A percentile compares a stretch with the other conserved stretches of the same genome.
Evolutionary conservation across 192 early-diverging fungal genomes (phyloP).

Genomic region (Anaeromyces robustus): DNA sequence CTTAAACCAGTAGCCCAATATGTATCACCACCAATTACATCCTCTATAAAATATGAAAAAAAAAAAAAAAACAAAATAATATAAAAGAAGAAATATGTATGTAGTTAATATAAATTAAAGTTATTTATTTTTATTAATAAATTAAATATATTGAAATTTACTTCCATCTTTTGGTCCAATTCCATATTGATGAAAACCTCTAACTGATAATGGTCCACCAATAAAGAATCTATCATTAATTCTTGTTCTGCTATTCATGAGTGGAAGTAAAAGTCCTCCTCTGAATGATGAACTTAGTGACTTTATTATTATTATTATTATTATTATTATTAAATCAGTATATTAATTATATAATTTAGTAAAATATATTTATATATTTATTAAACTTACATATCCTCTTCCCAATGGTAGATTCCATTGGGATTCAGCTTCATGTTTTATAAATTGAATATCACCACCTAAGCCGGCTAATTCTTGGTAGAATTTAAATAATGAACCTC

Average conservation of each 20-base stretch:
- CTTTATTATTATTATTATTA: not conserved
- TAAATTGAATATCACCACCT: conserved; percentile 63
- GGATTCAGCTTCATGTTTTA: conserved; percentile 50
- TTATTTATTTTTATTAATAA: too few relatives aligned
- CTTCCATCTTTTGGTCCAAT: conserved; percentile 69
- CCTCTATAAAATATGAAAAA: conserved; percentile 16
- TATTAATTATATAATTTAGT: too few relatives aligned
- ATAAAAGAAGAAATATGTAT: too few relatives aligned
- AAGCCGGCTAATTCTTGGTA: conserved; percentile 61
- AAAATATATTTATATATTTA: too few relatives aligned
- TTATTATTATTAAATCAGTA: conserved; percentile 5
- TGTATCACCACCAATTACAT: conserved; percentile 77
- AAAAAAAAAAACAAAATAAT: not conserved
- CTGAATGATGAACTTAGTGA: conserved; percentile 17
- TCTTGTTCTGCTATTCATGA: conserved; percentile 32
- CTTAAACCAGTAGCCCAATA: conserved; percentile 67
- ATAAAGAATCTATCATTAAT: conserved; percentile 76
- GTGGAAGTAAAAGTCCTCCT: conserved; percentile 49
- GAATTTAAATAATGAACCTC: conserved; percentile 27
- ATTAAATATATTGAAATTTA: conserved; percentile 8
- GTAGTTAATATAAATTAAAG: too few relatives aligned
- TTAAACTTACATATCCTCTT: conserved; percentile 34
- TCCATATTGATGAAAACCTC: conserved; percentile 78
- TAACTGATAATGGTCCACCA: conserved; percentile 69
- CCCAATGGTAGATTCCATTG: conserved; percentile 41